Evolutionary conservation across 2,329 filamentous ascomycete species (phyloP).

Genomic region (Nemania sp.): DNA sequence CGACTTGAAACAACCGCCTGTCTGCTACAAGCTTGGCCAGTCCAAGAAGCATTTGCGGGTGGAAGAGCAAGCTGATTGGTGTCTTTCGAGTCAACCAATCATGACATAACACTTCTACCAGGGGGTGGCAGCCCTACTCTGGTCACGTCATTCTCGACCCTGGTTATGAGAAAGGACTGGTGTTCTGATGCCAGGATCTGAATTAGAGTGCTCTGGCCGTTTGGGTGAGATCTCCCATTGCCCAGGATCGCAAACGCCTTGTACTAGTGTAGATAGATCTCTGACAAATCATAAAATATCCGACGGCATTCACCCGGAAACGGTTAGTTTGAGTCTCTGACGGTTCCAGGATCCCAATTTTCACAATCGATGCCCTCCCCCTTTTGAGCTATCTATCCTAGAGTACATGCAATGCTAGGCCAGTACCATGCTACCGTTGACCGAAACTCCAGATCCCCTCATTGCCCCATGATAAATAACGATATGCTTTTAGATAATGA

Average conservation of each 20-base stretch:
- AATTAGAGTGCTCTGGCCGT: constrained; percentile 19
- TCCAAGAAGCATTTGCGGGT: constrained; percentile 21
- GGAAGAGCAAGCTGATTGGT: constrained; percentile 21
- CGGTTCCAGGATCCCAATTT: constrained; percentile 7
- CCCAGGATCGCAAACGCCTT: constrained; percentile 31
- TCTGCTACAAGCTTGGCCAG: constrained; percentile 14
- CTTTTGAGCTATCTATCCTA: constrained; percentile 20
- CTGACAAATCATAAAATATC: constrained; percentile 34
- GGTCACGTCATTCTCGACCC: constrained; percentile 24
- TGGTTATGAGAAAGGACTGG: constrained; percentile 25
- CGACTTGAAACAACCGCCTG: constrained; percentile 21
- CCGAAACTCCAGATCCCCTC: constrained; percentile 17
- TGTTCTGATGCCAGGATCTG: constrained; percentile 25
- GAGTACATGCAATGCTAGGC: constrained; percentile 27
- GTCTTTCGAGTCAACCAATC: constrained; percentile 20
- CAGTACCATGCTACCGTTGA: constrained; percentile 25
- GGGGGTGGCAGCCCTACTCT: constrained; percentile 24
- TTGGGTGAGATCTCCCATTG: constrained; percentile 26
- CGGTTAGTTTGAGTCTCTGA: neutral
- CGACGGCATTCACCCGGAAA: constrained; percentile 11
- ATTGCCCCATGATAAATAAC: constrained; percentile 3
- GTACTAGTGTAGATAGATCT: constrained; percentile 9
- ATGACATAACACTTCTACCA: constrained; percentile 9
- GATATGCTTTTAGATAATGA: constrained; percentile 24
- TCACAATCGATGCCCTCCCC: constrained; percentile 8